A percentile compares a stretch with the other conserved stretches of the same genome.
Conservation (phyloP, 2,329 filamentous ascomycete genomes). For the Diaporthe nobilis region DNA sequence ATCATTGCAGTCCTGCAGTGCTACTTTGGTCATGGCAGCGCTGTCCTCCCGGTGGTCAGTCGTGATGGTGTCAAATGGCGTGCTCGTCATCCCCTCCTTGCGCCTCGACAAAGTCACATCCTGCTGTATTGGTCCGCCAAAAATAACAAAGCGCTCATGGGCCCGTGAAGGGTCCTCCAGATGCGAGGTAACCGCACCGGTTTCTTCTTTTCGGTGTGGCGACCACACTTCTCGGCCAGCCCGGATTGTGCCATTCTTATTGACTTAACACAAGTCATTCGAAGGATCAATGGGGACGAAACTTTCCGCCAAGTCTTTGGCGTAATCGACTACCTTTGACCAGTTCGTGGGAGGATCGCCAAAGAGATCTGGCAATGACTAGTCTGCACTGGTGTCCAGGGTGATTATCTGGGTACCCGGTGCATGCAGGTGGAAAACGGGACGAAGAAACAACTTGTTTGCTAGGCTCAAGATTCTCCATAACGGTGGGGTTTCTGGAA, state of each 20-base stretch:
- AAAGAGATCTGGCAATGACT: background rate
- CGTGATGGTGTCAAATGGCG: constrained; percentile 32
- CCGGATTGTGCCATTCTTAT: background rate
- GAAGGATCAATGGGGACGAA: background rate
- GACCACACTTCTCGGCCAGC: background rate
- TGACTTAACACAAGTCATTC: background rate
- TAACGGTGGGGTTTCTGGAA: background rate
- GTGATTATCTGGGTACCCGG: background rate
- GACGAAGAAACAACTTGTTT: background rate
- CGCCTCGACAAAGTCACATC: constrained; percentile 18
- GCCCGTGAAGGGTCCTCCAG: background rate
- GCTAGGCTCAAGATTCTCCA: background rate
- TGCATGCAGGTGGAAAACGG: background rate
- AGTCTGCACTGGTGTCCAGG: background rate
- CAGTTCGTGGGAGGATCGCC: background rate
- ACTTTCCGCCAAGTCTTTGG: constrained; percentile 2
- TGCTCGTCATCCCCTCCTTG: constrained; percentile 3
- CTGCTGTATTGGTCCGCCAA: background rate
- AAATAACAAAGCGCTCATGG: constrained; percentile 10
- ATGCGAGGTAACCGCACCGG: background rate
- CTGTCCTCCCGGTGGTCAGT: background rate
- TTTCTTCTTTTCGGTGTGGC: background rate
- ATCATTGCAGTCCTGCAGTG: constrained; percentile 16
- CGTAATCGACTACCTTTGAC: background rate
- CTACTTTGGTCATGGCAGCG: constrained; percentile 14